Evolutionary conservation across 768 basidiomycete species (phyloP).

Genomic region (Tulasnella sp.): DNA sequence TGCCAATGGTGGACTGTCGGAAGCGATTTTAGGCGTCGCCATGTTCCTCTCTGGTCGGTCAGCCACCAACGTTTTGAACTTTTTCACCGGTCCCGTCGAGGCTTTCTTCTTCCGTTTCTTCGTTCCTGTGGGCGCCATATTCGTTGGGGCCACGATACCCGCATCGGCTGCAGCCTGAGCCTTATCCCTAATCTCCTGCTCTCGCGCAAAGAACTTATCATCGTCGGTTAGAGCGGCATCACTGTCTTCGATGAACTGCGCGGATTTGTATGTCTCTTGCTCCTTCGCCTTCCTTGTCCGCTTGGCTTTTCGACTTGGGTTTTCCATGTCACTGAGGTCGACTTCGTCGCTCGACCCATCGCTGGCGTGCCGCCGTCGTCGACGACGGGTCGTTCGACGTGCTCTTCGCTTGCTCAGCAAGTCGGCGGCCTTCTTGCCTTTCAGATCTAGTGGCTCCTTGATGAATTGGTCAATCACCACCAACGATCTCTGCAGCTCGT

Average conservation of each 20-base stretch:
- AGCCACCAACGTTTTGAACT: neutral
- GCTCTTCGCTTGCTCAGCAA: conserved; percentile 54
- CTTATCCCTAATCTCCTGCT: conserved; percentile 42
- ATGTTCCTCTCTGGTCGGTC: neutral
- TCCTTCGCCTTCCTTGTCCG: conserved; percentile 47
- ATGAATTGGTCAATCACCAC: conserved; percentile 78
- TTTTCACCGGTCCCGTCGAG: conserved; percentile 2
- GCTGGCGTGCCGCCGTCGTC: conserved; percentile 18
- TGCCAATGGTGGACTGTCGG: neutral
- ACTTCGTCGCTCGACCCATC: conserved; percentile 22
- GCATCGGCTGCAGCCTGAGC: conserved; percentile 32
- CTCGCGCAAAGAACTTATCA: conserved; percentile 68
- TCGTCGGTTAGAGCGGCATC: conserved; percentile 76
- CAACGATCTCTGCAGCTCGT: conserved; percentile 53
- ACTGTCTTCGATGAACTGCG: conserved; percentile 85
- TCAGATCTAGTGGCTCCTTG: conserved; percentile 62
- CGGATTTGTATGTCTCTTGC: conserved; percentile 68
- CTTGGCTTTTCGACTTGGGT: conserved; percentile 22
- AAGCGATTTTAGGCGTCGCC: neutral
- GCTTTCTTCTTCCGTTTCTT: conserved; percentile 41
- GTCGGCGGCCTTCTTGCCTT: conserved; percentile 61
- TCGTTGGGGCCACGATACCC: conserved; percentile 30
- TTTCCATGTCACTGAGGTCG: conserved; percentile 23
- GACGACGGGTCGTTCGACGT: conserved; percentile 38
- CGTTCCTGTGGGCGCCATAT: conserved; percentile 39